These are phyloP conservation scores for Barnettozyma hawaiiensis DNA, from an alignment of 1,139 yeast species.

Conservation along the genomic window DNA sequence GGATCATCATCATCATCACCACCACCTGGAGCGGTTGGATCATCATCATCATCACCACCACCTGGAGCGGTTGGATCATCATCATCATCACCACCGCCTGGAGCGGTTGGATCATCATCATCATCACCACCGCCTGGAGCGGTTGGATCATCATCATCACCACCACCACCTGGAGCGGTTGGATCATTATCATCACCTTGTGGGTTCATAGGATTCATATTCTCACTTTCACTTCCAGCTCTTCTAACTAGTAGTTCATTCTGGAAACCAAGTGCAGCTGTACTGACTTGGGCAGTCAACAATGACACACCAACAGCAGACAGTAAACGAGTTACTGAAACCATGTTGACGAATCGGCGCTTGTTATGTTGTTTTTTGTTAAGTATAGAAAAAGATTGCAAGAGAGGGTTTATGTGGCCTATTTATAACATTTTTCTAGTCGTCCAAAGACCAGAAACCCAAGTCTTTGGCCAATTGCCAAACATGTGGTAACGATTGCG, in stretches of 20 bases:
- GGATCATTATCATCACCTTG: too few relatives aligned
- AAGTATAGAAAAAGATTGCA: too few relatives aligned
- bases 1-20: too few relatives aligned
- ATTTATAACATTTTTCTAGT: background rate
- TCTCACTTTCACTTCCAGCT: background rate
- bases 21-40: too few relatives aligned
- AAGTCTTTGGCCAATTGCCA: background rate
- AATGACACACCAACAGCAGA: constrained; percentile 6
- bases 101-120: too few relatives aligned
- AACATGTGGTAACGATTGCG: background rate
- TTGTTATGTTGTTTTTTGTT: background rate
- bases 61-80: too few relatives aligned
- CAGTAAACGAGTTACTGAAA: constrained; percentile 5
- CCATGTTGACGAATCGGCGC: constrained; percentile 1
- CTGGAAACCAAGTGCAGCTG: constrained; percentile 5
- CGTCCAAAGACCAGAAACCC: background rate
- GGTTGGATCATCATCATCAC: too few relatives aligned
- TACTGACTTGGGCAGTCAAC: constrained; percentile 4
- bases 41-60: too few relatives aligned
- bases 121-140: too few relatives aligned
- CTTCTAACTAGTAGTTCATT: constrained; percentile 2
- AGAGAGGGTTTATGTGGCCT: background rate
- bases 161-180: too few relatives aligned
- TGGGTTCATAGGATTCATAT: too few relatives aligned
- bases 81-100: too few relatives aligned